Conservation (phyloP, 2,329 filamentous ascomycete genomes). For the Fusarium compactum region DNA sequence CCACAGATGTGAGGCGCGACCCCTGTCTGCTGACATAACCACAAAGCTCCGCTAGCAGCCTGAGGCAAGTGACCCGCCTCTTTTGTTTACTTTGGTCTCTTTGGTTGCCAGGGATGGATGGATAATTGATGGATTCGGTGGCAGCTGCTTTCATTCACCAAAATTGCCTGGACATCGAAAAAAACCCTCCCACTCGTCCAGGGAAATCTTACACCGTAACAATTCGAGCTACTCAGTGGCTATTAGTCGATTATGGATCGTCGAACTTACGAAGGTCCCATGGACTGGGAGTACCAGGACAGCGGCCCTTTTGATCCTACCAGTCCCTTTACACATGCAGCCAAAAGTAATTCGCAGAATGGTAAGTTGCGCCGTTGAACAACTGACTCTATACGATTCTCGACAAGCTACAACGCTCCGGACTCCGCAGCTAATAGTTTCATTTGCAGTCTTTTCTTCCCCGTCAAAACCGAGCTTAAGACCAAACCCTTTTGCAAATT, state of each 20-base stretch:
- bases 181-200: neutral
- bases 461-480: slow-evolving; percentile 53
- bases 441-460: slow-evolving; percentile 53
- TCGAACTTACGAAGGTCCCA: slow-evolving; percentile 70
- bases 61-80: slow-evolving; percentile 40
- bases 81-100: slow-evolving; percentile 52
- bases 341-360: slow-evolving; percentile 55
- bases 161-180: slow-evolving; percentile 18
- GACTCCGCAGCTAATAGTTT: slow-evolving; percentile 35
- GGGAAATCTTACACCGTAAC: slow-evolving; percentile 11
- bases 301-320: slow-evolving; percentile 69
- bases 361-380: slow-evolving; percentile 52
- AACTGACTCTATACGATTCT: neutral
- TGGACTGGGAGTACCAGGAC: slow-evolving; percentile 76
- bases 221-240: slow-evolving; percentile 22
- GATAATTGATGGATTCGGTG: slow-evolving; percentile 32
- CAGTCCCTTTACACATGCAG: slow-evolving; percentile 70
- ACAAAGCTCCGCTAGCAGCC: slow-evolving; percentile 15
- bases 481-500: slow-evolving; percentile 53
- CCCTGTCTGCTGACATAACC: slow-evolving; percentile 50
- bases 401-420: neutral
- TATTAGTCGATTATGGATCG: slow-evolving; percentile 59
- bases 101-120: slow-evolving; percentile 46
- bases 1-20: slow-evolving; percentile 37
- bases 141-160: slow-evolving; percentile 25